phyloP scores from a whole-genome alignment of 1,139 yeast genomes.

The Suhomyces anneliseae region DNA sequence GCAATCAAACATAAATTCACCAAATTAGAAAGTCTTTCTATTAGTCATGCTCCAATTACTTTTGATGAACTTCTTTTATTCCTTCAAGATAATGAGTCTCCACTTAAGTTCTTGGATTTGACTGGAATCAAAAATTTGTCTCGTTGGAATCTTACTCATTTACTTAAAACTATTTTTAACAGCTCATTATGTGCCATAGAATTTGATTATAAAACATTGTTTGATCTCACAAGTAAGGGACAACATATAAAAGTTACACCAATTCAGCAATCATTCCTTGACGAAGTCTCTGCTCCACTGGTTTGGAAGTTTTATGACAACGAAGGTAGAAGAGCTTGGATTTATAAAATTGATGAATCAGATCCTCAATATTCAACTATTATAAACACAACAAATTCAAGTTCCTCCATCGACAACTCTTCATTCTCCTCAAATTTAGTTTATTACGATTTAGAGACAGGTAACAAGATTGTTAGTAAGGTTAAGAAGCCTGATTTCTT shows the following conservation, averaged over 20 bases:
- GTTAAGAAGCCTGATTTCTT: slow-evolving; percentile 59
- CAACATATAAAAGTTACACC: slow-evolving; percentile 35
- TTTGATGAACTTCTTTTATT: slow-evolving; percentile 51
- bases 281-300: slow-evolving; percentile 28
- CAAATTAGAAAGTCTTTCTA: slow-evolving; percentile 58
- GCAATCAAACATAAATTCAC: slow-evolving; percentile 57
- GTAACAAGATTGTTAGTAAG: slow-evolving; percentile 60
- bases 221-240: slow-evolving; percentile 46
- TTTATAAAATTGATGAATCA: slow-evolving; percentile 50
- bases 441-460: slow-evolving; percentile 63
- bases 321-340: slow-evolving; percentile 83
- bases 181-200: slow-evolving; percentile 38
- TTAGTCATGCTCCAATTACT: slow-evolving; percentile 58
- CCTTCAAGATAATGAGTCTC: slow-evolving; percentile 30
- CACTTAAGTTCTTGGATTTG: slow-evolving; percentile 36
- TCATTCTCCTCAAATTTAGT: slow-evolving; percentile 33
- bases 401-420: slow-evolving; percentile 1
- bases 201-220: slow-evolving; percentile 41
- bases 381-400: slow-evolving; percentile 18
- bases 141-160: slow-evolving; percentile 25
- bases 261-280: slow-evolving; percentile 26
- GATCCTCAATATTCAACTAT: slow-evolving; percentile 37
- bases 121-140: slow-evolving; percentile 40
- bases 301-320: slow-evolving; percentile 57
- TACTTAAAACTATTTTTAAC: slow-evolving; percentile 30